A percentile compares a stretch with the other conserved stretches of the same genome.
These are phyloP conservation scores for Basidiobolus meristosporus DNA, from an alignment of 371 early-diverging fungal genomes.

Conservation along the genomic window DNA sequence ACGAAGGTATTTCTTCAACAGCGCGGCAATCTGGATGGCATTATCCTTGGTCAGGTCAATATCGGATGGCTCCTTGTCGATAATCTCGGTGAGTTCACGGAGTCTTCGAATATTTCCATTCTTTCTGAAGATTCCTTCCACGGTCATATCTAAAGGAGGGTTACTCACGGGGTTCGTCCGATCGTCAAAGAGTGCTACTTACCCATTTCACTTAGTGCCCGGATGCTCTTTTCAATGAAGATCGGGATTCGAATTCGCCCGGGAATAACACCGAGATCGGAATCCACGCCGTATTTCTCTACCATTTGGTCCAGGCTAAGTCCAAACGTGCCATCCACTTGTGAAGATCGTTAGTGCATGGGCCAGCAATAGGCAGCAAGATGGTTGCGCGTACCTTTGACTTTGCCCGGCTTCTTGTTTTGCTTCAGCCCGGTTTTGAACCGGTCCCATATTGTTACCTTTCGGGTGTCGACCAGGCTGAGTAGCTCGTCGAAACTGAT, in stretches of 20 bases:
- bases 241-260: constrained; percentile 61
- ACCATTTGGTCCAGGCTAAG: constrained; percentile 69
- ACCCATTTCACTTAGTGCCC: constrained; percentile 62
- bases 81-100: constrained; percentile 46
- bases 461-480: constrained; percentile 49
- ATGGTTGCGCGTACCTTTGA: constrained; percentile 34
- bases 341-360: too few species aligned
- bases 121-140: constrained; percentile 91
- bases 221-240: constrained; percentile 67
- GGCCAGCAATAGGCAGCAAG: too few species aligned
- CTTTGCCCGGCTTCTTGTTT: constrained; percentile 30
- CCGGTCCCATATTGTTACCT: constrained; percentile 48
- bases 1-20: constrained; percentile 85
- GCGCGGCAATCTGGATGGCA: constrained; percentile 80
- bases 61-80: constrained; percentile 43
- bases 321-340: constrained; percentile 69
- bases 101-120: constrained; percentile 88
- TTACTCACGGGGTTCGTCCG: too few species aligned
- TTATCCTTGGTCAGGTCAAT: constrained; percentile 53
- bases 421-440: constrained; percentile 42
- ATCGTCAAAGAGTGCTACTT: constrained; percentile 6
- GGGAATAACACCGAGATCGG: constrained; percentile 58
- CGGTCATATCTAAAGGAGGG: constrained; percentile 46
- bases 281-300: constrained; percentile 67
- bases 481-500: constrained; percentile 46